Evolutionary conservation across 2,329 filamentous ascomycete genomes (phyloP).

Genomic region (Hymenoscyphus albidus): DNA sequence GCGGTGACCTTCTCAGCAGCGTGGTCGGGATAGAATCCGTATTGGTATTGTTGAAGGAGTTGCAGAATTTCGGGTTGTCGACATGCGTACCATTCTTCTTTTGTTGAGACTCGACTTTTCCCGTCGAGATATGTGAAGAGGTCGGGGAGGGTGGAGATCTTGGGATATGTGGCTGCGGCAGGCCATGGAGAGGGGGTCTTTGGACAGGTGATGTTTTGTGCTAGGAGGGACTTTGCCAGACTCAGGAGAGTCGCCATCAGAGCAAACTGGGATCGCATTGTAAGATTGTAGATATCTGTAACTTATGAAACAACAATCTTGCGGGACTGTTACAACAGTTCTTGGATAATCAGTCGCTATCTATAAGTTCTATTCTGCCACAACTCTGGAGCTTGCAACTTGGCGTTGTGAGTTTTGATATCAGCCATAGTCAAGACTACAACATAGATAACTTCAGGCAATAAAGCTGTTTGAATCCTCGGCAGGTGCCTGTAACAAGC

Average conservation of each 20-base stretch:
- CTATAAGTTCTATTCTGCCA: not conserved
- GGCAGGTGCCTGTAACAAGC: not conserved
- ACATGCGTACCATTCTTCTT: slow-evolving; percentile 47
- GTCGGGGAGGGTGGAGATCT: slow-evolving; percentile 19
- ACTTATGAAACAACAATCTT: not conserved
- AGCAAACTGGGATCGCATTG: not conserved
- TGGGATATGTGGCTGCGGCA: slow-evolving; percentile 14
- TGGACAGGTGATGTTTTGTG: slow-evolving; percentile 18
- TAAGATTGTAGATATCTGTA: not conserved
- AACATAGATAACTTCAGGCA: slow-evolving; percentile 3
- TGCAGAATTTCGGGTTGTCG: slow-evolving; percentile 48
- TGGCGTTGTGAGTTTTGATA: not conserved
- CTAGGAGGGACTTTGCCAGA: not conserved
- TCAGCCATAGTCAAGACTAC: not conserved
- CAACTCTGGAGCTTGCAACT: not conserved
- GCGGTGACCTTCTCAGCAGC: slow-evolving; percentile 44
- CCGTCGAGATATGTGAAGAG: slow-evolving; percentile 35
- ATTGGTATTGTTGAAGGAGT: slow-evolving; percentile 49
- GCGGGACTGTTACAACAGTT: not conserved
- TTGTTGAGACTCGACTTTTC: slow-evolving; percentile 41
- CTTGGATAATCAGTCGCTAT: not conserved
- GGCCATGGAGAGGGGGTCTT: slow-evolving; percentile 19
- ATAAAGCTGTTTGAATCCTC: not conserved
- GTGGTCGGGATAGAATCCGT: slow-evolving; percentile 49
- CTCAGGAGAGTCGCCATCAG: slow-evolving; percentile 8